Evolutionary conservation across 2,329 filamentous ascomycete genomes (phyloP), one percentile per base, ranked within the genome.

Genomic region (Helotiales sp.): DNA sequence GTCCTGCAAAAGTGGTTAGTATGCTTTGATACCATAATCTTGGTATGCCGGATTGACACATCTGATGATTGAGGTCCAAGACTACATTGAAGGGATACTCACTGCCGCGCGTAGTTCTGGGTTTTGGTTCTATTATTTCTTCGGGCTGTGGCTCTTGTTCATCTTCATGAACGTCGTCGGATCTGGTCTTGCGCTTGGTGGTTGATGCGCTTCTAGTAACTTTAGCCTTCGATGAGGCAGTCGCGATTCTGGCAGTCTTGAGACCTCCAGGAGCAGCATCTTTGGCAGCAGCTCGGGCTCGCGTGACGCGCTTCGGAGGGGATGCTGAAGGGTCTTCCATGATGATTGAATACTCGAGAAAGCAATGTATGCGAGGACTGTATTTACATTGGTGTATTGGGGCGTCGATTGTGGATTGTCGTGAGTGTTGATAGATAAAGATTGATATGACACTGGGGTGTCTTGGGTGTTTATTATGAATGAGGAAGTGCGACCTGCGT

Each of bases 301-400:
- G 79, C 61, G 83, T 85, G 67, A 85, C 78, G 63, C 83, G 80
- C 73, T 84, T 84, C 33, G 82, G 83, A 52, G 83, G 82, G 58
- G 81, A 84, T 63, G 75, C 71, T 58, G 80, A 84, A 62, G 75
- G 71, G 52, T 73, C 72, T 63, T 82, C 79, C 81, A 85, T 84
- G 62, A 52, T 75, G 51, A 42, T 46, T 31, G 30, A 55, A 52
- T 55, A 42, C 38, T 33, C 60, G 49, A 57, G 34, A 46, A 27
- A 46, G 19, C 22, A 46, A 31, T 36, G 46, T 30, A 56, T 52
- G 30, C 17, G 17, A 55, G 57, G 19, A 36, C 13, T 44, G 13
- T n/a, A 47, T 54, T 63, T 46, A 60, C 62, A 64, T 64, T 50
- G 54, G 59, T 40, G 57, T 52, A 52, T 54, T 54, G 40, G 51